Evolutionary conservation across 2,329 filamentous ascomycete species (phyloP).

Genomic region (Penicillium sp.): DNA sequence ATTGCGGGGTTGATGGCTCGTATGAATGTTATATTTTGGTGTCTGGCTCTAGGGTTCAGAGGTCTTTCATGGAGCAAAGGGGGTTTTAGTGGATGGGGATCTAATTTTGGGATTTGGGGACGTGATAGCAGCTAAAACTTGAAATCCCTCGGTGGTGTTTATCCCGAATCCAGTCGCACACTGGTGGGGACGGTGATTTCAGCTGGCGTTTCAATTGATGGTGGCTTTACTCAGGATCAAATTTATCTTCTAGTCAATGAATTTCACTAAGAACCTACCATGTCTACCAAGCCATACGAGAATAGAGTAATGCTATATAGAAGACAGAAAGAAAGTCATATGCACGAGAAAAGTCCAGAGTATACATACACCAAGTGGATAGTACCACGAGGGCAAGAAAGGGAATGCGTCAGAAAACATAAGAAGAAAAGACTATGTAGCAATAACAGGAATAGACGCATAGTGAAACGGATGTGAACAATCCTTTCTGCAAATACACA

Average conservation of each 20-base stretch:
- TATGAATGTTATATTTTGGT: too few relatives aligned
- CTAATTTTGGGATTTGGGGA: background rate
- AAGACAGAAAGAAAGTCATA: conserved; percentile 6
- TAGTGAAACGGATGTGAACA: conserved; percentile 4
- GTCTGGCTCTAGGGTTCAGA: background rate
- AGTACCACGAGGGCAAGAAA: conserved; percentile 1
- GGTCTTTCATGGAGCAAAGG: background rate
- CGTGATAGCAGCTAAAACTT: background rate
- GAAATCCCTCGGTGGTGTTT: conserved; percentile 4
- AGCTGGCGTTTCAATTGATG: background rate
- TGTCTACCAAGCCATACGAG: background rate
- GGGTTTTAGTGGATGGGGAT: background rate
- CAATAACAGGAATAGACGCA: background rate
- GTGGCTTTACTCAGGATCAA: background rate
- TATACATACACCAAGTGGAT: conserved; percentile 12
- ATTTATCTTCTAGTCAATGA: background rate
- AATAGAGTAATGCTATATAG: background rate
- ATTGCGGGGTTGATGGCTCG: background rate
- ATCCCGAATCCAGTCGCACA: background rate
- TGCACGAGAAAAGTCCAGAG: conserved; percentile 6
- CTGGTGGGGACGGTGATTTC: background rate
- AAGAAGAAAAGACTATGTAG: background rate
- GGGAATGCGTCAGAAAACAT: conserved; percentile 8
- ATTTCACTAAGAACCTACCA: background rate
- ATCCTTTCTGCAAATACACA: background rate